These are phyloP conservation scores for Amaranthus palmeri DNA, from an alignment of 148 eudicot species.

Conservation along the genomic window DNA sequence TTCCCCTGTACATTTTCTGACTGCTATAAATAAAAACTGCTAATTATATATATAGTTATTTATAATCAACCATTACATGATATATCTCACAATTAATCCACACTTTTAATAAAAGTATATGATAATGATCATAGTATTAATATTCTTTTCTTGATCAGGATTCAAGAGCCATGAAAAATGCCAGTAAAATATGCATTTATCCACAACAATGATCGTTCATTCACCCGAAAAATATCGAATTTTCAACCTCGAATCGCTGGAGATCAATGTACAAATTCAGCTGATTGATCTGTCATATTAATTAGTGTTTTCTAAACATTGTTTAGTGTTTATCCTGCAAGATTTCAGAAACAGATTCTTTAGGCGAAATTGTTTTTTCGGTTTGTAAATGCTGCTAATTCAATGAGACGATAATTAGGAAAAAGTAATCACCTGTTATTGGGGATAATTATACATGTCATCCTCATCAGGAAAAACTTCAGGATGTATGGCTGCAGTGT, in stretches of 20 bases:
- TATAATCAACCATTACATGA: slow-evolving; percentile 13
- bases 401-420: not conserved
- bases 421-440: slow-evolving; percentile 13
- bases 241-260: not conserved
- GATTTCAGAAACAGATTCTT: not conserved
- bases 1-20: slow-evolving; percentile 22
- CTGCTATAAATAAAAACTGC: not conserved
- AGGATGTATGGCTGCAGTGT: slow-evolving; percentile 72
- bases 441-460: slow-evolving; percentile 6
- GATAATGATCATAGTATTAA: too few relatives aligned
- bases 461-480: slow-evolving; percentile 40
- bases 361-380: too few relatives aligned
- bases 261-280: slow-evolving; percentile 5
- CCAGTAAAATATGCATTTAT: slow-evolving; percentile 15
- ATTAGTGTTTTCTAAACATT: slow-evolving; percentile 11
- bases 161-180: not conserved
- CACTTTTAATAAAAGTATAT: not conserved
- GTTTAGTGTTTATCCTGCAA: slow-evolving; percentile 21
- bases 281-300: slow-evolving; percentile 7
- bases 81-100: slow-evolving; percentile 8
- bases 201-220: slow-evolving; percentile 5
- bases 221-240: not conserved
- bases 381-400: too few relatives aligned
- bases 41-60: slow-evolving; percentile 5
- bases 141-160: not conserved